Conservation (phyloP, 192 early-diverging fungal species). For the Physocladia obscura region DNA sequence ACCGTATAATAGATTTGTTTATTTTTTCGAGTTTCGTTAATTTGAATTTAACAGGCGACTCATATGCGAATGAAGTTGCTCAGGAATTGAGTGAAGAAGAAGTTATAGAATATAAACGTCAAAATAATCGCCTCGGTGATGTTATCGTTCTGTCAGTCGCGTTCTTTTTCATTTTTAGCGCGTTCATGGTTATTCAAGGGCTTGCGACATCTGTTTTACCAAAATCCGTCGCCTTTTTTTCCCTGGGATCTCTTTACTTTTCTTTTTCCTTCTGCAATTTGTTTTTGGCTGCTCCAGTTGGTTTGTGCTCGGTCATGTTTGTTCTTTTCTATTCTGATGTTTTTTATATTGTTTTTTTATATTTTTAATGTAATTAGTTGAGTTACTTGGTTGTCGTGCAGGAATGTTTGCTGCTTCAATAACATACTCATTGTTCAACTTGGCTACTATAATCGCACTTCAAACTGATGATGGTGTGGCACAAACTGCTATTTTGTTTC, state of each 20-base stretch:
- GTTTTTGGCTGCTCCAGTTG: conserved; percentile 20
- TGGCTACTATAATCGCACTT: conserved; percentile 5
- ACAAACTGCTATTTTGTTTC: conserved; percentile 18
- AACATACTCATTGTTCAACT: conserved; percentile 21
- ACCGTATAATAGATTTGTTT: neutral
- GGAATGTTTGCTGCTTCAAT: conserved; percentile 23
- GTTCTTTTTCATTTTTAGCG: conserved; percentile 34
- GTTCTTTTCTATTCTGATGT: neutral
- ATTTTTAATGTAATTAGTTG: neutral
- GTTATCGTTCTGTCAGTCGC: conserved; percentile 14
- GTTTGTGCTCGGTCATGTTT: neutral
- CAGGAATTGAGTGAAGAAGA: conserved; percentile 5
- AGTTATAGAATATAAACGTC: neutral
- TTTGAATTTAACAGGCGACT: no score
- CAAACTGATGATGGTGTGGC: neutral
- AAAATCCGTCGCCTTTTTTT: conserved; percentile 18
- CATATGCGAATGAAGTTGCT: no score
- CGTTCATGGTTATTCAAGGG: conserved; percentile 24
- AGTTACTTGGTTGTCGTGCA: conserved; percentile 16
- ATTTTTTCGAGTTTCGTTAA: no score
- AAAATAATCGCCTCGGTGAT: conserved; percentile 13
- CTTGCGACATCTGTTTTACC: conserved; percentile 24
- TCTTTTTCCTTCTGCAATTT: conserved; percentile 27
- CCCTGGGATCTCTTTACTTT: conserved; percentile 25
- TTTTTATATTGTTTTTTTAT: neutral